Evolutionary conservation across 305 asterid species (phyloP).

Genomic region (Solanum hybrid): DNA sequence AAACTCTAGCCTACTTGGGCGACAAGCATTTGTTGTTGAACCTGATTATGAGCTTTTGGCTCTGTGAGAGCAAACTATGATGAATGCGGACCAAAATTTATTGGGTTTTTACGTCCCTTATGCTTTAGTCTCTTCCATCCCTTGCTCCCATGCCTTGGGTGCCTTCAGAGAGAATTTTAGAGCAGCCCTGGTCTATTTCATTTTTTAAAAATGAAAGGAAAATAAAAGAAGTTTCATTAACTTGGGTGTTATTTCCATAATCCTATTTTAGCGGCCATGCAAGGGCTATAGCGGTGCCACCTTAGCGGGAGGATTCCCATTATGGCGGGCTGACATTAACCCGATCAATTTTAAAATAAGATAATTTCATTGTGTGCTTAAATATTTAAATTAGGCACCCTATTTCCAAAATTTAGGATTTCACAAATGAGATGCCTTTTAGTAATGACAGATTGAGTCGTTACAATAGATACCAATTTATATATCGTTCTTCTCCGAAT

Average conservation of each 20-base stretch:
- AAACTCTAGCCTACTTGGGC: background rate
- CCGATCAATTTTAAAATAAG: too few relatives aligned
- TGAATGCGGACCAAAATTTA: background rate
- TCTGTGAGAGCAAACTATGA: background rate
- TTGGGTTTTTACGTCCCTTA: too few relatives aligned
- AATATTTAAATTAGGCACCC: background rate
- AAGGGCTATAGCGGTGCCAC: background rate
- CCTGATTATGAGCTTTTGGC: background rate
- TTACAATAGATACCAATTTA: background rate
- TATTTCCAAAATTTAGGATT: too few relatives aligned
- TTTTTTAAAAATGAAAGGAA: too few relatives aligned
- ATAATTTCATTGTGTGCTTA: background rate
- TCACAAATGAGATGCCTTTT: background rate
- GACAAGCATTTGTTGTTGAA: background rate
- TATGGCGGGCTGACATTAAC: background rate
- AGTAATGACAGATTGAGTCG: too few relatives aligned
- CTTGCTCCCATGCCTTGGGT: background rate
- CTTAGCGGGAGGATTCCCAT: background rate
- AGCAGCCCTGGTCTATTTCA: background rate
- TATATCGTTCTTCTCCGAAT: background rate
- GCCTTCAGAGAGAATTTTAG: background rate
- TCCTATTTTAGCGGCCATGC: background rate
- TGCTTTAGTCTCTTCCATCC: background rate
- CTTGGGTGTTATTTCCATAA: background rate
- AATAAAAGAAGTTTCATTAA: background rate